Evolutionary conservation across 75 land plant species (phyloP).

Genomic region (Adiantum capillusveneris): DNA sequence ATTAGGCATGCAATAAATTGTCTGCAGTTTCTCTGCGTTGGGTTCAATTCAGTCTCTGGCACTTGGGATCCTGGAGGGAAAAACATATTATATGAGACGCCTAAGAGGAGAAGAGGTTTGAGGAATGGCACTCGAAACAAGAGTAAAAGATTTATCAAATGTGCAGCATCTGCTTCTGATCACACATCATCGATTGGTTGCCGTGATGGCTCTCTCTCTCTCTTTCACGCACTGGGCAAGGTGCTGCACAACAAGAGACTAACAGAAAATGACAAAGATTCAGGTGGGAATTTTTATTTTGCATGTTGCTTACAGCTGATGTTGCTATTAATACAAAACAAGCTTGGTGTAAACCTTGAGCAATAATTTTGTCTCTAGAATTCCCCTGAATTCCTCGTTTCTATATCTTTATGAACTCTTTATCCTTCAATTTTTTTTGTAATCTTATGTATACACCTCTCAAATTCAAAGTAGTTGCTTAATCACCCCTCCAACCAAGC

Average conservation of each 20-base stretch:
- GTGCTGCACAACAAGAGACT: conserved; percentile 91
- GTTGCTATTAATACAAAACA: no score
- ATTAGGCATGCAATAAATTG: conserved; percentile 79
- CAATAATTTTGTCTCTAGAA: no score
- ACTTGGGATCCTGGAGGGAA: conserved; percentile 13
- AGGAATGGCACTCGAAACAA: not conserved
- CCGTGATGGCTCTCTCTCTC: conserved; percentile 68
- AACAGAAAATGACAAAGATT: conserved; percentile 11
- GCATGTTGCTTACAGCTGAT: not conserved
- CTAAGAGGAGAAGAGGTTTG: not conserved
- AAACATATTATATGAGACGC: not conserved
- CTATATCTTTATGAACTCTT: no score
- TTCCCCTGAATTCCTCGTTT: no score
- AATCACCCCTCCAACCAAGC: no score
- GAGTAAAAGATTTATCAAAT: not conserved
- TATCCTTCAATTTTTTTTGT: no score
- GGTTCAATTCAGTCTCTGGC: conserved; percentile 11
- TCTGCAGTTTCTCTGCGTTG: conserved; percentile 57
- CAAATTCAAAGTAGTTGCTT: no score
- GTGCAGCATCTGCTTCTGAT: not conserved
- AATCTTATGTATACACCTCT: no score
- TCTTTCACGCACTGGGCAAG: conserved; percentile 96
- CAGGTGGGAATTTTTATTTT: conserved; percentile 25
- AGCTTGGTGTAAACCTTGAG: no score
- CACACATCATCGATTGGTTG: conserved; percentile 14